Base-by-base conservation (phyloP, 306 rosid species). In the Quercus dentata region DNA sequence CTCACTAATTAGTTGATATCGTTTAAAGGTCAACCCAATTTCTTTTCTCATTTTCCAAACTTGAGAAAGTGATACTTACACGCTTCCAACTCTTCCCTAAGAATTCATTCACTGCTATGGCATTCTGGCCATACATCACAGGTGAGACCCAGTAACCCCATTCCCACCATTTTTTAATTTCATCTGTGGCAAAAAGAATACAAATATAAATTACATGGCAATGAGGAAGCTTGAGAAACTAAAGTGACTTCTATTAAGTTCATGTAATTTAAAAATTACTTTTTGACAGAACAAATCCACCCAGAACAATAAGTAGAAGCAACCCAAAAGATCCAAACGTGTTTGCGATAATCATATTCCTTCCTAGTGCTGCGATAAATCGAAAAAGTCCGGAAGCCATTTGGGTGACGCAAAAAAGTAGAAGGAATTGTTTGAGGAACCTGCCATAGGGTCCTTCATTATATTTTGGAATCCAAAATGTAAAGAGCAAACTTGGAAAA, bases 41-140 rank as follows among this genome's bases (percentile, higher is more conserved):
- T 11, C 46, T 51, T 13, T 8, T 67, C 23, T 31, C 52, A 31
- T 4, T 67, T 44, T 12, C 46, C 28, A 3, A 77, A 80, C 3
- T 49, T 46, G 56, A 0, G 13, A 52, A 2, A 57, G 5, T 52
- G 79, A 73, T 70, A 21, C 17, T 73, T 78, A 87, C 91, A 57
- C 80, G 85, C 71, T 85, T 75, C 98, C 98, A 94, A 77, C 92
- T 90, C 56, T 88, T 83, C 54, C 96, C 97, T 1, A 90, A 92
- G 86, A 94, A 94, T 79, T 94, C 97, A 83, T 94, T 94, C 73
- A 90, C 94, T 18, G 97, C 82, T 67, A 94, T 65, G 28, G 98
- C 98, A 86, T 94, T 92, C 81, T 87, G 98, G 82, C 86, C 98
- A 83, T 94, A 94, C 98, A 94, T 92, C 89, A 92, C 65, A 0